These are phyloP conservation scores for Cladorrhinum sp. DNA, from an alignment of 2,329 filamentous ascomycete species.

Conservation along the genomic window DNA sequence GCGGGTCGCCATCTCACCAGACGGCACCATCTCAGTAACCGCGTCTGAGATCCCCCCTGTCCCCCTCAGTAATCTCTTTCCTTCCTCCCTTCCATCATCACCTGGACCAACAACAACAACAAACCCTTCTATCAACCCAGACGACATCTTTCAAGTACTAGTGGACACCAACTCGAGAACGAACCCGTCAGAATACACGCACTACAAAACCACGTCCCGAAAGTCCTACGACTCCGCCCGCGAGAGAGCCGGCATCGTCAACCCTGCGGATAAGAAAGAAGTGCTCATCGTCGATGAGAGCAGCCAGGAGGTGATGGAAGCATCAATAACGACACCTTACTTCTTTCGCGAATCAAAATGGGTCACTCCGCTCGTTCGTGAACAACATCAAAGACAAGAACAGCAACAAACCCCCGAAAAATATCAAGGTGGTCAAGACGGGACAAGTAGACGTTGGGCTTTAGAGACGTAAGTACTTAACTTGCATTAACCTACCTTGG, in stretches of 20 bases:
- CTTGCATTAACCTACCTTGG: too few relatives aligned
- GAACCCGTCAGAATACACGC: constrained; percentile 62
- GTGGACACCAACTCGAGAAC: constrained; percentile 42
- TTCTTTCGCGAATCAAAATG: constrained; percentile 70
- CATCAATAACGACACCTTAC: constrained; percentile 77
- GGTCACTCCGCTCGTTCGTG: constrained; percentile 79
- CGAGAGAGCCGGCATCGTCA: constrained; percentile 56
- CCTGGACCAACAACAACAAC: constrained; percentile 21
- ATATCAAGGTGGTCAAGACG: constrained; percentile 80
- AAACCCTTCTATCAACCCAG: constrained; percentile 18
- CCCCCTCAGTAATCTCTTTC: constrained; percentile 41
- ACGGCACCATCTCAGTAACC: constrained; percentile 47
- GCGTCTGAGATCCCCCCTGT: constrained; percentile 51
- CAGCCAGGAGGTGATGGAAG: constrained; percentile 73
- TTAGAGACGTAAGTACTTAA: constrained; percentile 62
- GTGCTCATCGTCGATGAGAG: constrained; percentile 67
- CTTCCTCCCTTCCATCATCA: constrained; percentile 31
- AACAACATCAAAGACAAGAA: too few relatives aligned
- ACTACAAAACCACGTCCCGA: constrained; percentile 80
- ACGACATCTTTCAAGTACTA: constrained; percentile 41
- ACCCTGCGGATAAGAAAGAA: constrained; percentile 55
- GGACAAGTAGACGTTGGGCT: constrained; percentile 82
- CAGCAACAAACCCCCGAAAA: too few relatives aligned
- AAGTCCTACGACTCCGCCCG: constrained; percentile 70
- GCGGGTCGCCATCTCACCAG: constrained; percentile 51